phyloP scores from a whole-genome alignment of 495 filamentous ascomycete species.

The Stereocaulon alpinum region DNA sequence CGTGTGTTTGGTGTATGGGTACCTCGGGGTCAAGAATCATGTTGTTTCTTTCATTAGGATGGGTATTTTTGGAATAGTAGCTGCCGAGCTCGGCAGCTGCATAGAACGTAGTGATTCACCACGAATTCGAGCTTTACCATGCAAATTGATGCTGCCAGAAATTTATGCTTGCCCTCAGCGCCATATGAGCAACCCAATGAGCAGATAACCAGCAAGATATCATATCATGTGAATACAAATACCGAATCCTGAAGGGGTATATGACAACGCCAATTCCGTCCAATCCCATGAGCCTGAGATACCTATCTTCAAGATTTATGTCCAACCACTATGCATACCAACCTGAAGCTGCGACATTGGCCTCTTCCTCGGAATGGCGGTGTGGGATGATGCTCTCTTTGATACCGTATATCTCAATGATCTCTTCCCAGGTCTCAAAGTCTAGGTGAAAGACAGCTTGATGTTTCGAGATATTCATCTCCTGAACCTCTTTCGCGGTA shows the following conservation, averaged over 20 bases:
- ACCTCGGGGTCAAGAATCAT: too few species aligned
- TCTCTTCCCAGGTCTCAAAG: constrained; percentile 66
- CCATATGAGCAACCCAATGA: neutral
- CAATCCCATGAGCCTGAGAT: neutral
- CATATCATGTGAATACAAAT: neutral
- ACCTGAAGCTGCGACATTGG: constrained; percentile 48
- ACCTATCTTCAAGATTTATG: neutral
- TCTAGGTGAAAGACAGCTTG: constrained; percentile 81
- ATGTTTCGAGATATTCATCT: constrained; percentile 48
- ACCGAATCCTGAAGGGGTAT: neutral
- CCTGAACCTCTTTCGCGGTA: constrained; percentile 36
- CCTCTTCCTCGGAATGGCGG: constrained; percentile 48
- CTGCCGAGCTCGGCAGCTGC: neutral
- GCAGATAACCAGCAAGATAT: neutral
- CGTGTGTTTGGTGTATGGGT: too few species aligned
- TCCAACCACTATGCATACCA: constrained; percentile 56
- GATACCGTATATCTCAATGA: constrained; percentile 66
- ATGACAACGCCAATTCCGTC: neutral
- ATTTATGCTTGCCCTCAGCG: neutral
- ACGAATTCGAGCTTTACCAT: neutral
- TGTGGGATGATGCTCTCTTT: constrained; percentile 73
- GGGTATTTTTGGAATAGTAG: neutral
- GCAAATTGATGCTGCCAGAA: neutral
- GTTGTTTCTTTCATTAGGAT: neutral
- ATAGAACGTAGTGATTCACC: neutral